phyloP scores from a whole-genome alignment of 805 yeast genomes.

The Kluyveromyces lactis region DNA sequence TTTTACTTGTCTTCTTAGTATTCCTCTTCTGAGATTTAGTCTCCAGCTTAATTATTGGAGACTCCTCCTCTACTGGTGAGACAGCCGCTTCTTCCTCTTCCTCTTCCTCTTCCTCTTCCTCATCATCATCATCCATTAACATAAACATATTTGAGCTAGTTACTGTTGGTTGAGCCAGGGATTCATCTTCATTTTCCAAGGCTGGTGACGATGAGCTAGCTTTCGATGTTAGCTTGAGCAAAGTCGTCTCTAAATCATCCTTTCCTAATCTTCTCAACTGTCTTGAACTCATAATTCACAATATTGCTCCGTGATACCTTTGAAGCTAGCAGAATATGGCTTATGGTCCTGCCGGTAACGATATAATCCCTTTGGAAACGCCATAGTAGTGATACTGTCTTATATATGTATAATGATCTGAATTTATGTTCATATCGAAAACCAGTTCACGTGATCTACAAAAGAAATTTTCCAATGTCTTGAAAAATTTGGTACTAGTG shows the following conservation, averaged over 20 bases:
- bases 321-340: too few species aligned
- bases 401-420: not conserved
- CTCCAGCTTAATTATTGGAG: constrained; percentile 6
- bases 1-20: constrained; percentile 20
- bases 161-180: not conserved
- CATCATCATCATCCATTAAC: constrained; percentile 20
- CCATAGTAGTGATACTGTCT: too few species aligned
- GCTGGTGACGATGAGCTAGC: not conserved
- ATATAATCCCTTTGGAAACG: too few species aligned
- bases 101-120: constrained; percentile 11
- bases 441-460: too few species aligned
- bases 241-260: constrained; percentile 15
- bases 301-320: too few species aligned
- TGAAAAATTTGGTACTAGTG: too few species aligned
- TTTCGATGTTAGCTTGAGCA: constrained; percentile 4
- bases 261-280: constrained; percentile 29
- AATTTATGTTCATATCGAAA: too few species aligned
- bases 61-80: constrained; percentile 1
- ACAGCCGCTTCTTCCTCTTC: constrained; percentile 8
- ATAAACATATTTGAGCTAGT: constrained; percentile 19
- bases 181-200: constrained; percentile 1
- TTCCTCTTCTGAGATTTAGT: constrained; percentile 24
- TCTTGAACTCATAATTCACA: constrained; percentile 34
- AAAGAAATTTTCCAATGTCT: too few species aligned
- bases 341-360: too few species aligned